Base-by-base conservation (phyloP, 441 rosid genomes). In the Manihot esculenta region DNA sequence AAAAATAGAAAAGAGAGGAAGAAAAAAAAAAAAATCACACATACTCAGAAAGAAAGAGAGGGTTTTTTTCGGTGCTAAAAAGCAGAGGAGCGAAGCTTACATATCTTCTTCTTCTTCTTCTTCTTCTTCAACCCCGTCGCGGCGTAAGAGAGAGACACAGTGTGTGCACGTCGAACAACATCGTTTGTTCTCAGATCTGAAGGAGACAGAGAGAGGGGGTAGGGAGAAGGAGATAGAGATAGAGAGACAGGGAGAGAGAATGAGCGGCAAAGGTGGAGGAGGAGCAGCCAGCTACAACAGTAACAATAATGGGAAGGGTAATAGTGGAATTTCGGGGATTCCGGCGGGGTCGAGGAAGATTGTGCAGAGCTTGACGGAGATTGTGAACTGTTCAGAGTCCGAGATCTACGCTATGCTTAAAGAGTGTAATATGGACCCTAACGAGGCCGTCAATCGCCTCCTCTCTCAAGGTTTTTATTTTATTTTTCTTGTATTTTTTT, bases 351-450 rank as follows among this genome's bases (percentile, higher is more conserved):
- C 95, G 9, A 88, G 90, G 80, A 93, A 87, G 94, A 79, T 93
- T 70, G 98, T 95, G 17, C 90, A 88, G 91, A 91, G 97, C 82
- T 84, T 95, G 84, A 95, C 86, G 84, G 99, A 94, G 86, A 89
- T 94, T 77, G 97, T 94, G 18, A 92, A 83, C 93, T 86, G 88
- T 71, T 77, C 99, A 0, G 98, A 94, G 57, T 55, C 80, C 68
- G 99, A 94, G 98, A 94, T 94, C 97, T 92, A 94, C 68, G 86
- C 93, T 51, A 88, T 84, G 83, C 99, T 94, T 69, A 90, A 88
- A 84, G 99, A 94, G 64, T 94, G 98, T 80, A 87, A 87, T 77
- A 92, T 95, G 99, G 99, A 95, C 93, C 99, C 99, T 71, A 89
- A 95, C 83, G 99, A 95, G 79, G 83, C 98, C 74, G 99, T 91